A percentile compares a stretch with the other conserved stretches of the same genome.
These are phyloP conservation scores for Monilinia laxa DNA, from an alignment of 2,329 filamentous ascomycete species.

Conservation along the genomic window DNA sequence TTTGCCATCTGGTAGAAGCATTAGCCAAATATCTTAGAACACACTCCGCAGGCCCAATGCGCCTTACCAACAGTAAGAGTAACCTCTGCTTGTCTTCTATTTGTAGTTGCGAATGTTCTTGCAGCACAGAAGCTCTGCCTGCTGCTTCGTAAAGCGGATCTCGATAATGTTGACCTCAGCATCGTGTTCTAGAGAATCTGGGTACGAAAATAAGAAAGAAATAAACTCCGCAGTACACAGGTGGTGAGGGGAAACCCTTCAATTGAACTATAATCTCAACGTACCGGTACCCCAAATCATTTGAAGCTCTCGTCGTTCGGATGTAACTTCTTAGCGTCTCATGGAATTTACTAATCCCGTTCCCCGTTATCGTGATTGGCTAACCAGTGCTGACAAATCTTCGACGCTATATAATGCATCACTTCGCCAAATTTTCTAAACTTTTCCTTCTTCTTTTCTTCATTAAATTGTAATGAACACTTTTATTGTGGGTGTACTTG, in stretches of 20 bases:
- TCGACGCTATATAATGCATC: constrained; percentile 32
- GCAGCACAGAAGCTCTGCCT: constrained; percentile 59
- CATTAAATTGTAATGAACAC: constrained; percentile 61
- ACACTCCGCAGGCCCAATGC: constrained; percentile 35
- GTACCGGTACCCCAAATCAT: constrained; percentile 21
- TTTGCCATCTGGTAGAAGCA: constrained; percentile 73
- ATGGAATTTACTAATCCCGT: constrained; percentile 32
- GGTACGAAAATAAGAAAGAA: constrained; percentile 44
- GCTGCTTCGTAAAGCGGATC: constrained; percentile 66
- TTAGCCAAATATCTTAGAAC: constrained; percentile 38
- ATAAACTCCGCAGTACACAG: constrained; percentile 30
- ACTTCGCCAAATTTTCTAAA: constrained; percentile 30
- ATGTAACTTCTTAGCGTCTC: constrained; percentile 23
- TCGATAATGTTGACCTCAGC: constrained; percentile 67
- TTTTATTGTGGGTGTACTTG: constrained; percentile 72
- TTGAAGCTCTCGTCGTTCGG: constrained; percentile 24
- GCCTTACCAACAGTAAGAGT: constrained; percentile 89
- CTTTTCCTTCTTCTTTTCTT: constrained; percentile 43
- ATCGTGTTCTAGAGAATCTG: constrained; percentile 62
- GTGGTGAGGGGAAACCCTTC: constrained; percentile 19
- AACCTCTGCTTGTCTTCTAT: constrained; percentile 81
- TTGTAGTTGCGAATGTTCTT: constrained; percentile 79
- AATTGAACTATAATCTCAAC: constrained; percentile 25
- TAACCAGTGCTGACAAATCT: constrained; percentile 24
- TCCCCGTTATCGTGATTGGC: constrained; percentile 31